Evolutionary conservation across 148 eudicot genomes (phyloP).

Genomic region (Chenopodium quinoa): DNA sequence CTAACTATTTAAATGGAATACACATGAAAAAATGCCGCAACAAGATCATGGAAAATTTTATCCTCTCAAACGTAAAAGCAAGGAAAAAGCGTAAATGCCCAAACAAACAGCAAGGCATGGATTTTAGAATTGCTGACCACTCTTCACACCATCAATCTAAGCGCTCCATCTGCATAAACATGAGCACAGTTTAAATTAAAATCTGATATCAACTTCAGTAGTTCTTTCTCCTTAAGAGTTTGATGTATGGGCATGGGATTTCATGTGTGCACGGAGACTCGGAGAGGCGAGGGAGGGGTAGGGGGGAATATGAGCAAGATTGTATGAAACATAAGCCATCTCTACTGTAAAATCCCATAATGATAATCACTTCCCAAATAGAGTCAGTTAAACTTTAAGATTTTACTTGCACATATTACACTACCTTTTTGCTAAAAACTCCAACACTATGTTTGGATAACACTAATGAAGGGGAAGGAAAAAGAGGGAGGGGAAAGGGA

Average conservation of each 20-base stretch:
- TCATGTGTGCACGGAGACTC: neutral
- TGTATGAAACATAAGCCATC: neutral
- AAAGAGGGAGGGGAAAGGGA: no score
- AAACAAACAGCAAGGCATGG: neutral
- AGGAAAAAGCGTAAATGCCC: neutral
- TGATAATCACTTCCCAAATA: neutral
- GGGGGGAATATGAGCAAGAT: neutral
- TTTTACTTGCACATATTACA: neutral
- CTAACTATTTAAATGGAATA: neutral
- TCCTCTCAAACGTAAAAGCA: neutral
- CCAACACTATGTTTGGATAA: neutral
- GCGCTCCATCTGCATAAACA: constrained; percentile 63
- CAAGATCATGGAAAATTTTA: constrained; percentile 4
- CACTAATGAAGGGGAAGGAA: no score
- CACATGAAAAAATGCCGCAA: neutral
- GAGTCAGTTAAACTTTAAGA: neutral
- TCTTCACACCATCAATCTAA: constrained; percentile 47
- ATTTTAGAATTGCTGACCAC: neutral
- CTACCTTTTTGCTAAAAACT: neutral
- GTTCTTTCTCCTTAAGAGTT: neutral
- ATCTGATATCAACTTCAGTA: neutral
- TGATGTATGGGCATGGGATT: neutral
- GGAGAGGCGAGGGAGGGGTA: neutral
- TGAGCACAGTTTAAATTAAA: neutral
- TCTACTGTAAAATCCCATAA: neutral